Base-by-base conservation (phyloP, 129 eudicot species). In the Pulicaria dysenterica region DNA sequence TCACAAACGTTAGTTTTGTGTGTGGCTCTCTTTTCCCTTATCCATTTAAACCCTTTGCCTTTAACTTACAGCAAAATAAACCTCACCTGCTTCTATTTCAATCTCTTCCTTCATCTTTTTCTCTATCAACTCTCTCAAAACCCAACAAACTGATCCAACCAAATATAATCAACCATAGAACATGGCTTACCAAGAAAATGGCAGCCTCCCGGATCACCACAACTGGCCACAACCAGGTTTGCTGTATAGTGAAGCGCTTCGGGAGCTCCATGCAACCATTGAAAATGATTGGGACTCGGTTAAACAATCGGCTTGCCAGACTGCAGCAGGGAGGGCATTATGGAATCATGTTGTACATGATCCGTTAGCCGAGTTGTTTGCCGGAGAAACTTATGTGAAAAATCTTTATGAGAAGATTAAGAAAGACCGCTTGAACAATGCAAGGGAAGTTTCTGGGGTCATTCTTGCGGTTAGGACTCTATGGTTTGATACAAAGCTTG, bases 11-110 rank as follows among this genome's bases (percentile, higher is more conserved):
- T 75, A 46, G 79, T 85, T 82, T 10, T 84, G 88, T 89, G 97
- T 92, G 98, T 87, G 92, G 91, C 83, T 93, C 85, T 93, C 92
- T 93, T 87, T 78, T 78, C 79, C 87, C 96, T 93, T 93, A 89
- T 89, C 96, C 81, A 46, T 76, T 80, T 17, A 46, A 62, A 62
- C 64, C n/a, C n/a, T n/a, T n/a, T n/a, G n/a, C n/a, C 38, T 51
- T 43, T 53, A 62, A 53, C 61, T 77, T 43, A 43, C 37, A 48
- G 36, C 80, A 65, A 75, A 74, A 65, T 64, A 75, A 75, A 55
- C 73, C 73, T 58, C 56, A 58, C 77, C 57, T 69, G 45, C 66
- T 66, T 81, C 53, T 17, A 34, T 59, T 76, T 16, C 69, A 47
- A 55, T 53, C 72, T 48, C 67, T 59, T 74, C 58, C 61, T 34